Base-by-base conservation (phyloP, 1,284 basidiomycete genomes). In the Vanrija sp. region DNA sequence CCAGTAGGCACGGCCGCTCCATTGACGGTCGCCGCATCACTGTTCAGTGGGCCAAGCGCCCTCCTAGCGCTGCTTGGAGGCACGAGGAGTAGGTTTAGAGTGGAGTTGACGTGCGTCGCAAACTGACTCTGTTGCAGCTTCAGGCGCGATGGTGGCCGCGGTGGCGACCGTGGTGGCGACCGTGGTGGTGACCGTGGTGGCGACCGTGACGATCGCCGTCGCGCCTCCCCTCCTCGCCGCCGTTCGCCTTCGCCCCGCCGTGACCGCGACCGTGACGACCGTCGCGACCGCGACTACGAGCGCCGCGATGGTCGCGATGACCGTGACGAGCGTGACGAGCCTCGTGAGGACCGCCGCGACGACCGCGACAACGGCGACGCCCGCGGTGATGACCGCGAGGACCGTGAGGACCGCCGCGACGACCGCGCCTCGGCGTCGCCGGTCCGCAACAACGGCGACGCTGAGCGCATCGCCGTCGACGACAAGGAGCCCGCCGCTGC, bases 1-100 rank as follows among this genome's bases (percentile, higher is more conserved):
- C 41, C 6, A 4, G 18, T 60, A 91, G 89, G 89, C 89, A 92
- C 72, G 88, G 87, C 52, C 80, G 86, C 61, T 77, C 82, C 67
- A 89, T 93, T 69, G 89, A 93, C 73, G 89, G 89, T 22, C 81
- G 82, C 51, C 84, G 88, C 24, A 76, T 92, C 74, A 86, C 87
- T 68, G 87, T 92, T 1, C 65, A 93, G 87, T 93, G 89, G 89
- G 89, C 89, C 51, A 91, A 91, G 75, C 88, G 88, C 64, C 89
- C 89, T 43, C 89, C 89, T 5, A 89, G 87, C 41, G 84, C 87
- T 12, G 85, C 88, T 25, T 92, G 89, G 89, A 85, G 89, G 57
- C 85, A 85, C 63, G 87, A 89, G 45, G 71, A 70, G 71, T 73
- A 51, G 63, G 69, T 62, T 16, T 1, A 4, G 9, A 14, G 9